These are phyloP conservation scores for Krasilnikovozyma curviuscula DNA, from an alignment of 768 basidiomycete species.

Conservation along the genomic window DNA sequence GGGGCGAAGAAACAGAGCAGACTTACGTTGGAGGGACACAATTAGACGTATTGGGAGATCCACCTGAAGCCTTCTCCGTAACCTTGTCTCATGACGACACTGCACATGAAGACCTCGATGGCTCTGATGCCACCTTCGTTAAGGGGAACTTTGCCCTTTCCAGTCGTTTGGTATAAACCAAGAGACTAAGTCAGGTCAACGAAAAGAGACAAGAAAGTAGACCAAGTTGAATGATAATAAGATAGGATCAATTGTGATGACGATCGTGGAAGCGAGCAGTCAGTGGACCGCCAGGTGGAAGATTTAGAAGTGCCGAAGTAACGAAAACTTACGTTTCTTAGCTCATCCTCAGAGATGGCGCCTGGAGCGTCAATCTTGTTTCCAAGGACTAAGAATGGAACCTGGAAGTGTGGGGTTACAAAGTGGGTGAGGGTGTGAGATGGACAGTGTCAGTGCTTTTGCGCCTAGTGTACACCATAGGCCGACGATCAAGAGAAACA, in stretches of 20 bases:
- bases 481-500: neutral
- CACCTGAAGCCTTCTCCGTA: slow-evolving; percentile 64
- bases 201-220: no score
- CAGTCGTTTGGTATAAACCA: slow-evolving; percentile 96
- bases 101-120: slow-evolving; percentile 99
- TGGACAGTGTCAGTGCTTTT: no score
- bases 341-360: slow-evolving; percentile 91
- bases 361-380: slow-evolving; percentile 99
- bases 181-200: no score
- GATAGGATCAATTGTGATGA: no score
- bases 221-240: no score
- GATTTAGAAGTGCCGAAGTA: no score
- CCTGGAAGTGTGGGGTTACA: slow-evolving; percentile 20
- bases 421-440: neutral
- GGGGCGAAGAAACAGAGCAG: no score
- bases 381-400: slow-evolving; percentile 93
- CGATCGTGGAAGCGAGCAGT: no score
- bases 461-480: no score
- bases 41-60: slow-evolving; percentile 1
- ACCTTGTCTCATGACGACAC: slow-evolving; percentile 93
- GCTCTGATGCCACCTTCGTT: slow-evolving; percentile 93
- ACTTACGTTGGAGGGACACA: no score
- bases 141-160: slow-evolving; percentile 97
- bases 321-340: no score
- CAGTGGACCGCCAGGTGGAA: no score